Evolutionary conservation across 352 stramenopile species (phyloP), one percentile per base, ranked within the genome.

Genomic region (Thalassiosira mediterranea): DNA sequence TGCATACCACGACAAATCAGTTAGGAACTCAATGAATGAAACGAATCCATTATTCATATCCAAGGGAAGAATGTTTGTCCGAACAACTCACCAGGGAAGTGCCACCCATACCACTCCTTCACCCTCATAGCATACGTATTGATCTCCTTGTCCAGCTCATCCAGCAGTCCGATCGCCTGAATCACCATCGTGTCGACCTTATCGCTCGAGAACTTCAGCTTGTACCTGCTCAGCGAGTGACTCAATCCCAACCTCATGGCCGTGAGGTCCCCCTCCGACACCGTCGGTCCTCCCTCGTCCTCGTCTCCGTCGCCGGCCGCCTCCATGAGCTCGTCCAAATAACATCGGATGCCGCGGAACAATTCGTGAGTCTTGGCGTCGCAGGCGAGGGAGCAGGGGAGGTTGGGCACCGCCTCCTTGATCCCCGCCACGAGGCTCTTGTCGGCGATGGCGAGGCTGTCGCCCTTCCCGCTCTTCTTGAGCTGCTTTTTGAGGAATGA

Each of bases 101-200:
- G 89, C 89, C 89, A 94, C 52, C 86, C 86, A 76, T 94, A 94
- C 97, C 97, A 99, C 90, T 99, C 97, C 62, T 97, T 97, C 49
- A 99, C 97, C 70, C 97, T 91, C 97, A 99, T 99, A 47, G 97
- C 97, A 91, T 99, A 99, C 66, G 96, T 99, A 91, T 99, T 99
- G 88, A 99, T 99, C 89, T 99, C 97, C 93, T 99, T 99, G 93
- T 99, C 97, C 13, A 99, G 91, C 84, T 99, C 97, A 89, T 99
- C 97, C 11, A 99, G 88, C 48, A 99, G 88, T 10, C 96, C 96
- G 56, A 99, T 98, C 11, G 97, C 97, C 91, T 99, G 97, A 60
- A 99, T 96, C 56, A 99, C 98, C 97, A 99, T 99, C 31, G 96
- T 99, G 91, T 99, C 97, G 8, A 99, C 94, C 91, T 99, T 99